Conservation (phyloP, 495 filamentous ascomycete species). For the Penicillium silybi region DNA sequence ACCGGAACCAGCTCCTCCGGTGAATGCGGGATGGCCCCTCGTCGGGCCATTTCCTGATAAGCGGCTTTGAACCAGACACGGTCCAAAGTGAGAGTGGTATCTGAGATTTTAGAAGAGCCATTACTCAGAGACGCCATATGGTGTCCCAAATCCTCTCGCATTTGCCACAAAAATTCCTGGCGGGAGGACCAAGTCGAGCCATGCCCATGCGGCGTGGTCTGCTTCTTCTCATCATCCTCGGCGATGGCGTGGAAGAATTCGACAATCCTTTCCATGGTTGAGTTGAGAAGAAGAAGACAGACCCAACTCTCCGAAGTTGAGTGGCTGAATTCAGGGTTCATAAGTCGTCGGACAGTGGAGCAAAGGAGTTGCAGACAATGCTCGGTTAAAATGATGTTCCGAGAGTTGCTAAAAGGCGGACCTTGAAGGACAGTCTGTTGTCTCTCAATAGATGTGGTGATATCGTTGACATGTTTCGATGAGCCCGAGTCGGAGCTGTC, state of each 20-base stretch:
- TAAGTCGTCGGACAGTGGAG: constrained; percentile 23
- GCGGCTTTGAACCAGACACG: constrained; percentile 29
- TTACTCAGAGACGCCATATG: constrained; percentile 8
- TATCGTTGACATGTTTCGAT: not conserved
- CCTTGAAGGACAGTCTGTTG: constrained; percentile 25
- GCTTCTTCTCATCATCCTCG: constrained; percentile 14
- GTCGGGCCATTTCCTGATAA: constrained; percentile 17
- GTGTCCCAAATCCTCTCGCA: constrained; percentile 23
- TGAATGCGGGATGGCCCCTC: constrained; percentile 25
- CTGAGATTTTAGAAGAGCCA: not conserved
- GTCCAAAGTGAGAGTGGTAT: constrained; percentile 9
- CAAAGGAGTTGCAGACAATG: constrained; percentile 29
- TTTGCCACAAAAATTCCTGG: constrained; percentile 27
- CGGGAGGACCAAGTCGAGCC: constrained; percentile 20
- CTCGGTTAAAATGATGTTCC: constrained; percentile 24
- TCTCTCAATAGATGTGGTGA: constrained; percentile 2
- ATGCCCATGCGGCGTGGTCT: not conserved
- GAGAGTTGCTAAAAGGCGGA: constrained; percentile 25
- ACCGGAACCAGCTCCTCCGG: constrained; percentile 18
- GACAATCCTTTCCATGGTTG: constrained; percentile 24
- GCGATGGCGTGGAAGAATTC: constrained; percentile 23
- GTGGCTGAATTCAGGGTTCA: constrained; percentile 25
- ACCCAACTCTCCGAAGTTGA: constrained; percentile 27
- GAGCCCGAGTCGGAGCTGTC: not conserved
- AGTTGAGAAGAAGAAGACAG: constrained; percentile 26